phyloP scores from a whole-genome alignment of 2,329 filamentous ascomycete species.

The Claviceps sp. region DNA sequence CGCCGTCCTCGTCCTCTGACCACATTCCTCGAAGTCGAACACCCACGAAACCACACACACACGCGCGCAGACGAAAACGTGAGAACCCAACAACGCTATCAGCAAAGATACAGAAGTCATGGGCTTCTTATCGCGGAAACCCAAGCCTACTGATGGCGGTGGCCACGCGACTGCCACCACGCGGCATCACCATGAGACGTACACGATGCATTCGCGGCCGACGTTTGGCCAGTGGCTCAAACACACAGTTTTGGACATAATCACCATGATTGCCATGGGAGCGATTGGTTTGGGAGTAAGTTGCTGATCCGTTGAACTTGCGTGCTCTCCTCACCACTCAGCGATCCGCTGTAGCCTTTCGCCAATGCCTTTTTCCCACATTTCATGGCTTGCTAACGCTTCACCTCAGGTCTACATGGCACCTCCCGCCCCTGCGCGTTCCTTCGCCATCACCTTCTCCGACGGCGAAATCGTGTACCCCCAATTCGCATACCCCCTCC shows the following conservation, averaged over 20 bases:
- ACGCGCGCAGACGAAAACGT: not conserved
- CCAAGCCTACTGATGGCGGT: not conserved
- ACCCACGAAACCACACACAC: not conserved
- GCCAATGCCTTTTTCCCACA: not conserved
- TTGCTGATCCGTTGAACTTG: not conserved
- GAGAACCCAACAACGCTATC: not conserved
- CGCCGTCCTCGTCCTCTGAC: too few relatives aligned
- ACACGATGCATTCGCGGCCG: conserved; percentile 37
- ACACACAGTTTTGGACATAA: conserved; percentile 50
- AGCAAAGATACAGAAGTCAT: not conserved
- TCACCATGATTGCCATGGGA: conserved; percentile 54
- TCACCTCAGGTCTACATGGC: conserved; percentile 43
- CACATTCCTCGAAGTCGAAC: too few relatives aligned
- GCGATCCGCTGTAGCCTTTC: too few relatives aligned
- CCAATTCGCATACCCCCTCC: conserved; percentile 56
- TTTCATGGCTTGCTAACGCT: not conserved
- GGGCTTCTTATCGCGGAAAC: conserved; percentile 2
- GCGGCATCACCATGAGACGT: conserved; percentile 10
- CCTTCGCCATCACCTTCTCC: conserved; percentile 50
- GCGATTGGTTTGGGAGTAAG: conserved; percentile 52
- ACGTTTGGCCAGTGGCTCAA: conserved; percentile 59
- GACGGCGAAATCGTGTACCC: conserved; percentile 58
- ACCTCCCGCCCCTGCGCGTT: conserved; percentile 43
- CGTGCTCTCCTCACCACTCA: not conserved
- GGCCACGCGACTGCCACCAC: not conserved